phyloP scores from a whole-genome alignment of 2,329 filamentous ascomycete genomes.

The Pyrenophora seminiperda region DNA sequence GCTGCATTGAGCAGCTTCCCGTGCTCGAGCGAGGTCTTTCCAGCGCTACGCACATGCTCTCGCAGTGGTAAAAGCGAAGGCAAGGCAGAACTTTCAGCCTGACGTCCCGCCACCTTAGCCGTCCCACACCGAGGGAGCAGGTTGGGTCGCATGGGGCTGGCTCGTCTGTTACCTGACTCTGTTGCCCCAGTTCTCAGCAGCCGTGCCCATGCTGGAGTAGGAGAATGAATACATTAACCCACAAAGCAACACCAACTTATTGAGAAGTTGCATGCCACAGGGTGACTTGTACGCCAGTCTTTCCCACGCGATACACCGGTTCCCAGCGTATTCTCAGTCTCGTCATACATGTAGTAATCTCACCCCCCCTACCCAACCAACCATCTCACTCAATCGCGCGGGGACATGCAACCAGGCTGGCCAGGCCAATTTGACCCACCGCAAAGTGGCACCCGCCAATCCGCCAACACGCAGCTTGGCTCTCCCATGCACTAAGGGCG shows the following conservation, averaged over 20 bases:
- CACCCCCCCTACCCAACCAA: constrained; percentile 23
- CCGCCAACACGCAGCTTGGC: constrained; percentile 23
- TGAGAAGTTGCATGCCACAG: background rate
- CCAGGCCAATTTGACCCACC: constrained; percentile 33
- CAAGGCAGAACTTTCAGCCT: constrained; percentile 18
- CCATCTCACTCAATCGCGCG: constrained; percentile 27
- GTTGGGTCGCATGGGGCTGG: constrained; percentile 2
- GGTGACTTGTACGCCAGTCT: background rate
- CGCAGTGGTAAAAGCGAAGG: constrained; percentile 9
- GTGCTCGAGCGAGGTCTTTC: constrained; percentile 32
- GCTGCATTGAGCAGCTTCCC: constrained; percentile 41
- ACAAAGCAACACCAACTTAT: background rate
- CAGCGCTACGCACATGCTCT: constrained; percentile 9
- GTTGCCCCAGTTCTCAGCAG: background rate
- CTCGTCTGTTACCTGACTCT: background rate
- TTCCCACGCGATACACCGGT: background rate
- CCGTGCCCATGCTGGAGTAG: background rate
- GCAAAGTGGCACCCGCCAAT: constrained; percentile 29
- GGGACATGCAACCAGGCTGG: constrained; percentile 33
- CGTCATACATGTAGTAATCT: constrained; percentile 21
- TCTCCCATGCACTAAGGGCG: constrained; percentile 26
- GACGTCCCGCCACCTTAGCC: constrained; percentile 25
- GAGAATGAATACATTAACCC: background rate
- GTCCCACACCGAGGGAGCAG: constrained; percentile 4
- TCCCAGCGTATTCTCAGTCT: constrained; percentile 11